Conservation (phyloP, 176 grass and related monocot genomes). For the Urochloa ruziziensis region DNA sequence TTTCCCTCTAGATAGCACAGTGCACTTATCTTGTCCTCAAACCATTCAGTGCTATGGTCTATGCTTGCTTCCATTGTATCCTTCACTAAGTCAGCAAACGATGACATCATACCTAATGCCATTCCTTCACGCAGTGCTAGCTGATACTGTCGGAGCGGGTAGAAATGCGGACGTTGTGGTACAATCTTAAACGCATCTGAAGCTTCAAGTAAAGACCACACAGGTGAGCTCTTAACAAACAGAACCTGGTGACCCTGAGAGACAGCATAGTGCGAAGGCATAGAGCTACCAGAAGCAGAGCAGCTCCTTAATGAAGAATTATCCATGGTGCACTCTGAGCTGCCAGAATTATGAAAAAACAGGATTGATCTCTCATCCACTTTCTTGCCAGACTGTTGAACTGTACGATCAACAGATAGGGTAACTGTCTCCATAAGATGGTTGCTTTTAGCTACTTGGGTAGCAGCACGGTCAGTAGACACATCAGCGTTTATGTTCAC, state of each 20-base stretch:
- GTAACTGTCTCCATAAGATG: neutral
- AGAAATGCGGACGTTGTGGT: conserved; percentile 68
- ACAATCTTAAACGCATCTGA: conserved; percentile 37
- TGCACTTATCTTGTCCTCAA: conserved; percentile 38
- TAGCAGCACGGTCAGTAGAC: neutral
- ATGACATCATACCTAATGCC: conserved; percentile 63
- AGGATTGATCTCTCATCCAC: conserved; percentile 13
- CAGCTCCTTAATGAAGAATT: neutral
- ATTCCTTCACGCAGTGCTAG: conserved; percentile 56
- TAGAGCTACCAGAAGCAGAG: conserved; percentile 6
- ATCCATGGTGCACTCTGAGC: neutral
- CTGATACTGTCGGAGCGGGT: conserved; percentile 31
- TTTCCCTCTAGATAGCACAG: conserved; percentile 42
- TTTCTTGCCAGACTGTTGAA: neutral
- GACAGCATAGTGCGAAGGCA: neutral
- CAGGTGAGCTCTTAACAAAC: conserved; percentile 45
- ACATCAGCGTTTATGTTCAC: neutral
- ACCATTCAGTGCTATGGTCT: conserved; percentile 18
- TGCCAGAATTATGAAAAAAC: neutral
- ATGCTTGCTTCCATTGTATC: conserved; percentile 26
- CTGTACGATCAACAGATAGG: neutral
- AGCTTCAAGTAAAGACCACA: conserved; percentile 55
- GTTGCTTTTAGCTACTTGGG: conserved; percentile 4
- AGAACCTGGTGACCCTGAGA: neutral
- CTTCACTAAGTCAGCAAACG: conserved; percentile 43